Evolutionary conservation across 2,329 filamentous ascomycete genomes (phyloP).

Genomic region (Xylaria sp.): DNA sequence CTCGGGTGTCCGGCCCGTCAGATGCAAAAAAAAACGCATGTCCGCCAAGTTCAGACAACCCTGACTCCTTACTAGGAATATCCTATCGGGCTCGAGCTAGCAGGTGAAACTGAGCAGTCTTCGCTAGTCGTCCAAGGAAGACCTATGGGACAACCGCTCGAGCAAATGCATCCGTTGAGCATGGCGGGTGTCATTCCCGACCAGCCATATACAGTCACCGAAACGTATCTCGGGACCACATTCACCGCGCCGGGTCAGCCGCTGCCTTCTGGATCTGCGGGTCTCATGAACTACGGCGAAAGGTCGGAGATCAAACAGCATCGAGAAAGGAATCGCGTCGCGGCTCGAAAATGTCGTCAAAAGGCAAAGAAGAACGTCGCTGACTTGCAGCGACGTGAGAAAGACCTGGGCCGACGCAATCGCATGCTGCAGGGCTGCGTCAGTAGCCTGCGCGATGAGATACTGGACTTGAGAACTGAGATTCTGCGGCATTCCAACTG

Average conservation of each 20-base stretch:
- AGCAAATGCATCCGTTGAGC: background rate
- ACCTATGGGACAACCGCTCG: background rate
- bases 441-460: slow-evolving; percentile 22
- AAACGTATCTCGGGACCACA: background rate
- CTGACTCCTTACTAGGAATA: slow-evolving; percentile 5
- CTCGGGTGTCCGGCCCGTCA: background rate
- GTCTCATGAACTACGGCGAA: background rate
- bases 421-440: slow-evolving; percentile 19
- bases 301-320: slow-evolving; percentile 13
- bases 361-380: slow-evolving; percentile 24
- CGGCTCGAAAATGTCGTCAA: slow-evolving; percentile 28
- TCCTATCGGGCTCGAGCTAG: background rate
- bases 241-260: background rate
- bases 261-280: background rate
- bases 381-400: slow-evolving; percentile 22
- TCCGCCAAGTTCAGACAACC: background rate
- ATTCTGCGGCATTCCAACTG: slow-evolving; percentile 26
- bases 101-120: background rate
- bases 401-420: slow-evolving; percentile 23
- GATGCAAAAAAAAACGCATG: background rate
- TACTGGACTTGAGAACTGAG: slow-evolving; percentile 26
- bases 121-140: background rate
- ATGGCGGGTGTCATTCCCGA: background rate
- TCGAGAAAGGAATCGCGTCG: slow-evolving; percentile 27
- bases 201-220: background rate